Base-by-base conservation (phyloP, 2,329 filamentous ascomycete species). In the Paraphaeosphaeria sporulosa region DNA sequence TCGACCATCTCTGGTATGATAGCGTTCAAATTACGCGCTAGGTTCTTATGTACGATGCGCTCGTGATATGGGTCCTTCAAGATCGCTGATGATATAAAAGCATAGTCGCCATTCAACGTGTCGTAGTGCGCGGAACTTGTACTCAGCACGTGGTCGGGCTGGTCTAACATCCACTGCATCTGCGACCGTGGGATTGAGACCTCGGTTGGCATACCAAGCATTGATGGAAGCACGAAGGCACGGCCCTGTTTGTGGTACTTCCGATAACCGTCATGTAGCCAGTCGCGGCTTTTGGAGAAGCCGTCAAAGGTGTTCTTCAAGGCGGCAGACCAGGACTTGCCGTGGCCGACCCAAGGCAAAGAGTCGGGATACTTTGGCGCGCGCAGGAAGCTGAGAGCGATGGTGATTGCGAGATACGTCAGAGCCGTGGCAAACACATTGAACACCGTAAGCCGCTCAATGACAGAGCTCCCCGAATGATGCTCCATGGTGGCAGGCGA, bases 61-160 rank as follows among this genome's bases (percentile, higher is more conserved):
- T 80, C 77, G 59, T 82, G 80, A 60, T 78, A 78, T 0, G 78
- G 72, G 38, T 78, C 72, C 23, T 71, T 66, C 6, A 81, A 60
- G 5, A 82, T 68, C 8, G 64, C 55, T 1, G 72, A 70, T 9
- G 73, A 65, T 8, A 77, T 71, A 46, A 82, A 80, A 9, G 71
- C 68, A 59, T 80, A 81, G 0, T 78, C 71, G 21, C 76, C 78
- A 25, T 74, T 68, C n/a, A 82, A 64, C 0, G 61, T 23, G 34
- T 81, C 77, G 56, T 76, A 76, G 57, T 81, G 79, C 13, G 76
- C 72, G 13, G 70, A 76, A 12, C 64, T 64, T 2, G 71, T 70
- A 55, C 73, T 79, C 12, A 80, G 66, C n/a, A 81, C 66, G 32
- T 66, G 59, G 53, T 82, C 80, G 2, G 81, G 78, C 56, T 81